Base-by-base conservation (phyloP, 257 asterid species). In the Solanum sparsipilum region DNA sequence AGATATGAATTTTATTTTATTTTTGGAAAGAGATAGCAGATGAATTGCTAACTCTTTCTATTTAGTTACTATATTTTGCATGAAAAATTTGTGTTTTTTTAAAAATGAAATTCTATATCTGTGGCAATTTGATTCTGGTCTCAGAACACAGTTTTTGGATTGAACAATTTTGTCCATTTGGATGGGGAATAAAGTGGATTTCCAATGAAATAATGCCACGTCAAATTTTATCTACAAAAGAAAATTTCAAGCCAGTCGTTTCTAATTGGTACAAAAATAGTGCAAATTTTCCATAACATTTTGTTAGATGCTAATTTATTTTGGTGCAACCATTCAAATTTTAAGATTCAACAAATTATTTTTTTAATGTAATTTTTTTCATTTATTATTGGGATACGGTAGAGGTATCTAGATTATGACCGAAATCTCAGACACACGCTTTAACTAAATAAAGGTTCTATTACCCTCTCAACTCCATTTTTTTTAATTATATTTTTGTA, bases 201-300 rank as follows among this genome's bases (percentile, higher is more conserved):
- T 4, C 98, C 95, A 96, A 93, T 94, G n/a, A 76, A 41, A 85
- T 46, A 3, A 39, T 11, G 95, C 94, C 98, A 93, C 91, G 36
- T 93, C 89, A 76, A 16, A 46, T 23, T 92, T 90, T 94, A 96
- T 96, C 98, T 88, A 84, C 89, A 25, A 35, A 81, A 67, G 92
- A 75, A 86, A 65, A 86, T 56, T 84, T 86, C 74, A 88, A 84
- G 88, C 94, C 93, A 92, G 90, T 87, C 92, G 36, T 90, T 88
- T 86, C 3, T 56, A 60, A 13, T 7, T 63, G 87, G 87, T 67
- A 27, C 15, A 13, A 39, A 38, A 36, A 67, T 65, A 6, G 78
- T 36, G 82, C 36, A 68, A 68, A 29, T 68, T 68, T 68, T 68
- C 5, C 23, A 68, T 0, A 27, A 27, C 36, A 27, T 27, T 27